Conservation (phyloP, 306 rosid genomes). For the Spatholobus suberectus region DNA sequence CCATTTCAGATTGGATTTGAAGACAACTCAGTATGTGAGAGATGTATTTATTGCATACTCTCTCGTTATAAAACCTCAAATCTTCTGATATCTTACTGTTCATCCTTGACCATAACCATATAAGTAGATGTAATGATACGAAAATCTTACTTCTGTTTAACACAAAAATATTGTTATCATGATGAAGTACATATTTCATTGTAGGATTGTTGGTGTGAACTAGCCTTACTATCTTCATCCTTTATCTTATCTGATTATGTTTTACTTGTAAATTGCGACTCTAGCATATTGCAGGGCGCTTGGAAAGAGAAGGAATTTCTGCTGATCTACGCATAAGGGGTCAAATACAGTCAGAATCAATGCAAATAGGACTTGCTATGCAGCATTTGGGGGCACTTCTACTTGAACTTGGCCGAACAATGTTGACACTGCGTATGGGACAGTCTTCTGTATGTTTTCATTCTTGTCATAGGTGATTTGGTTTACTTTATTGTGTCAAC, state of each 20-base stretch:
- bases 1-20: not conserved
- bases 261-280: conserved; percentile 57
- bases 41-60: conserved; percentile 22
- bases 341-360: conserved; percentile 82
- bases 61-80: not conserved
- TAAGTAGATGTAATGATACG: not conserved
- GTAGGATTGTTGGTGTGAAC: conserved; percentile 13
- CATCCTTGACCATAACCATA: conserved; percentile 1
- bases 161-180: conserved; percentile 16
- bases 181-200: conserved; percentile 9
- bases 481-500: conserved; percentile 32
- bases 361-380: conserved; percentile 79
- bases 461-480: conserved; percentile 35
- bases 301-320: conserved; percentile 81
- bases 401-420: conserved; percentile 98
- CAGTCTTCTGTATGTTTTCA: conserved; percentile 76
- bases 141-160: not conserved
- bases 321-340: conserved; percentile 62
- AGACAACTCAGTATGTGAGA: not conserved
- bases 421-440: conserved; percentile 90
- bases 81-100: not conserved
- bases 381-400: conserved; percentile 93
- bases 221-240: conserved; percentile 21
- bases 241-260: conserved; percentile 42
- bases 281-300: conserved; percentile 91